Evolutionary conservation across 306 rosid species (phyloP), one percentile per base, ranked within the genome.

Genomic region (Sindora glabra): DNA sequence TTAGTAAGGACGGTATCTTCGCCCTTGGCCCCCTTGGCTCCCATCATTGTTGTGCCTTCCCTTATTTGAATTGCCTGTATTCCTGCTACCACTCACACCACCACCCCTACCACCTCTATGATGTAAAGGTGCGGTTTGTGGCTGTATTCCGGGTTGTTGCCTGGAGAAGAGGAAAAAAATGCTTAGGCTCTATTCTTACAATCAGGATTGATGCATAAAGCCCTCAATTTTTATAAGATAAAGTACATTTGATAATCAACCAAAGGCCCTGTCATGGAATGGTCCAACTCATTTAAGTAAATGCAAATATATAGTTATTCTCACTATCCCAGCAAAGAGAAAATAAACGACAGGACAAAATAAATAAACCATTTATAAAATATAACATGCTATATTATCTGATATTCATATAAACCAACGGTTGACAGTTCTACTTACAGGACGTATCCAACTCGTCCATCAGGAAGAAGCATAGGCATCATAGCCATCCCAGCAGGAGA

Each of bases 401-500:
- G n/a, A 33, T 45, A 33, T 5, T 27, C 52, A 23, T 13, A 27
- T 46, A 9, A 21, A 45, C 56, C 8, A 53, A 65, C 11, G 22
- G 42, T 0, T 47, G 12, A 24, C 26, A 23, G 22, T 65, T 50
- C 71, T 67, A 70, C 95, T 92, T 80, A 92, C 98, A 92, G 57
- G 81, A 92, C 95, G 78, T 92, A 88, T 74, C 94, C 98, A 19
- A 92, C 80, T 61, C 90, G 83, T 29, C 98, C 98, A 62, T 92
- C 96, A 47, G 95, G 94, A 29, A 88, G 77, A 77, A 92, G 87
- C 95, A 92, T 92, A 34, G 98, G 96, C 95, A 92, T 86, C 98
- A 88, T 92, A 71, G 95, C 80, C 95, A 92, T 83, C 52, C 95
- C 96, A 26, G 86, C 22, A 22, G 92, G 96, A 57, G 77, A 54